Base-by-base conservation (phyloP, 2,329 filamentous ascomycete genomes). In the Xylaria sp. region DNA sequence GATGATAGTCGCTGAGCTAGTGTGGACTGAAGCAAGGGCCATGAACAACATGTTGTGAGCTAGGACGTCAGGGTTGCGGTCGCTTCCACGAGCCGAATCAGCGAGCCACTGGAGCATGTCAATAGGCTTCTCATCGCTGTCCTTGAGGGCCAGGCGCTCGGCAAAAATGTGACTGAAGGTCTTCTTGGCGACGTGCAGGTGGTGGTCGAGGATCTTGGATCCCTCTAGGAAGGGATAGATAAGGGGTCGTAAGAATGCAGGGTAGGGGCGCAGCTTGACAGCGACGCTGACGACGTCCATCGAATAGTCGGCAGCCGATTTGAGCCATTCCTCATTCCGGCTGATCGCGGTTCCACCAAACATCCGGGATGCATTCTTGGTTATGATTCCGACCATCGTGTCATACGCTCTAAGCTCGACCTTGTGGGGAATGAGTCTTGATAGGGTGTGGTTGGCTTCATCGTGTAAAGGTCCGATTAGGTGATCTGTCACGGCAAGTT, bases 1-100 rank as follows among this genome's bases (percentile, higher is more conserved):
- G 45, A 67, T 67, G 50, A 65, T 63, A 5, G 65, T 67, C 2
- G 65, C 65, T 8, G 65, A 67, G 53, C 65, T 67, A 9, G 65
- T 67, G 33, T 67, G 65, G 11, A 67, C 65, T 1, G 65, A 65
- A 14, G 65, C 65, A 2, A 67, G 28, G 12, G 65, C 65, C 65
- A 67, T 67, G 57, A 67, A 67, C 5, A 67, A 51, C 65, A 67
- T 67, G 45, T 67, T 67, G 60, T 67, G 65, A 31, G 65, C 65
- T 6, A 67, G 35, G 1, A 67, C 65, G 19, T 67, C 65, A 1
- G 65, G 65, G 49, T 67, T 53, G 4, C 65, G 59, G 53, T 67
- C 65, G 56, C 19, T 65, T 14, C 65, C 65, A 7, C 63, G 59
- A 3, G 65, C 62, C n/a, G 65, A 67, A 21, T 67, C 65, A 1